Percentiles rank a stretch among this genome's conserved stretches.
Conservation (phyloP, 768 basidiomycete genomes). For the Chalciporus pseudorubinellus region DNA sequence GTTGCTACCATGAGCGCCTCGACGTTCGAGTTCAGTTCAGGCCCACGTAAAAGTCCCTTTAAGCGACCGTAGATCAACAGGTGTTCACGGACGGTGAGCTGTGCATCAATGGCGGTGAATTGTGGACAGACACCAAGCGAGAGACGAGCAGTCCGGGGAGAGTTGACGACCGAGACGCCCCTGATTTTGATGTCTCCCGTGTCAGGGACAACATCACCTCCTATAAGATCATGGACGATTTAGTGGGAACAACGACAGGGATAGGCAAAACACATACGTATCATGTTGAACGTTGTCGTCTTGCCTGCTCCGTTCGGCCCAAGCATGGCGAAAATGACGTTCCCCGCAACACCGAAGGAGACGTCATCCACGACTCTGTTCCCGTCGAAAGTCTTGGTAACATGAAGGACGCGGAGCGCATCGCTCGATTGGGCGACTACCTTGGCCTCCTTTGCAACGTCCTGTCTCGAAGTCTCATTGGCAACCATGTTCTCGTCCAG, state of each 20-base stretch:
- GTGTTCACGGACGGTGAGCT: slow-evolving; percentile 77
- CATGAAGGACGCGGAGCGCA: slow-evolving; percentile 56
- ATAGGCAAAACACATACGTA: slow-evolving; percentile 46
- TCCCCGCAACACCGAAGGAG: slow-evolving; percentile 58
- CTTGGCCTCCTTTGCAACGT: slow-evolving; percentile 55
- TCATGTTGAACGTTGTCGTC: slow-evolving; percentile 79
- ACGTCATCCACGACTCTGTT: slow-evolving; percentile 71
- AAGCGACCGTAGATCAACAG: slow-evolving; percentile 68
- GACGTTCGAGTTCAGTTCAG: slow-evolving; percentile 52
- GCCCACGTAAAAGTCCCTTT: slow-evolving; percentile 58
- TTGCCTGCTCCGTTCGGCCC: slow-evolving; percentile 86
- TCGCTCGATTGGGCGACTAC: slow-evolving; percentile 49
- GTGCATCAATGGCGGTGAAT: slow-evolving; percentile 78
- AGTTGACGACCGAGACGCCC: slow-evolving; percentile 60
- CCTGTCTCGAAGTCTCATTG: slow-evolving; percentile 35
- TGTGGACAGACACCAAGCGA: slow-evolving; percentile 82
- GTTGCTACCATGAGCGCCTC: slow-evolving; percentile 57
- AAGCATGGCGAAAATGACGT: slow-evolving; percentile 69
- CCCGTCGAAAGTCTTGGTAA: slow-evolving; percentile 58
- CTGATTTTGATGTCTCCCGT: slow-evolving; percentile 67
- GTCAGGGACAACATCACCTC: slow-evolving; percentile 67
- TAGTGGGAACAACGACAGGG: neutral
- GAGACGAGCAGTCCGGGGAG: slow-evolving; percentile 61
- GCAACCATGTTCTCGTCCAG: slow-evolving; percentile 13
- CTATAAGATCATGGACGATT: slow-evolving; percentile 31